Evolutionary conservation across 208 protist genomes (phyloP), one percentile per base, ranked within the genome.

Genomic region (Paratrypanosoma confusum): DNA sequence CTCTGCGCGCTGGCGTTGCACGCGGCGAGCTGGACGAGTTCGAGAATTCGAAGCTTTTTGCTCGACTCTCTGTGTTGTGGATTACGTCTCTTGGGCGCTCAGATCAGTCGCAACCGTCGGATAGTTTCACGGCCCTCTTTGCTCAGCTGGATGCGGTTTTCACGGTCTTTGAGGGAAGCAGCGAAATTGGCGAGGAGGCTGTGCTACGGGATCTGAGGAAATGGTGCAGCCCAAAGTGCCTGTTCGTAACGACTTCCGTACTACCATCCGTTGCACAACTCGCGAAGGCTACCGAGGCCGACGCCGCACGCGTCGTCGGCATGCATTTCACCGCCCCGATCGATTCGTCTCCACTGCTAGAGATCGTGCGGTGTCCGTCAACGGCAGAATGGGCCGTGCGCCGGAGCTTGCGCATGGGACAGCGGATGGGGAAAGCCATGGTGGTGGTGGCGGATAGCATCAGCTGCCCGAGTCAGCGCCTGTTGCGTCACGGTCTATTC

Each of bases 291-390:
- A 86, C 76, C 35, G 36, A 33, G 18, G 57, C 69, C 18, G 69
- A 68, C 4, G 59, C 78, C 22, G 44, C 62, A 17, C 58, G 49
- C 31, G 65, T 94, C 2, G 34, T 90, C 39, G 82, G 85, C n/a
- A 52, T 77, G 7, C 79, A 90, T 39, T 93, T 96, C 44, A 82
- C 82, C 54, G 66, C 63, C 5, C 90, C 87, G 3, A 67, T 80
- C n/a, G 69, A 95, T 44, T 57, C 85, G 26, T 78, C 70, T 29
- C 68, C 73, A 0, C 56, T 96, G 3, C 63, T 95, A 6, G 90
- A 96, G 54, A 64, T 91, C 37, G 34, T 47, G 36, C 57, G 36
- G 21, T 57, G 57, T 0, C 18, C 50, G 13, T 39, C 39, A 23
- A 88, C 79, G 26, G 67, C 65, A n/a, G 18, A 27, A 17, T 50